Base-by-base conservation (phyloP, 2,329 filamentous ascomycete genomes). In the Sclerotinia nivalis region DNA sequence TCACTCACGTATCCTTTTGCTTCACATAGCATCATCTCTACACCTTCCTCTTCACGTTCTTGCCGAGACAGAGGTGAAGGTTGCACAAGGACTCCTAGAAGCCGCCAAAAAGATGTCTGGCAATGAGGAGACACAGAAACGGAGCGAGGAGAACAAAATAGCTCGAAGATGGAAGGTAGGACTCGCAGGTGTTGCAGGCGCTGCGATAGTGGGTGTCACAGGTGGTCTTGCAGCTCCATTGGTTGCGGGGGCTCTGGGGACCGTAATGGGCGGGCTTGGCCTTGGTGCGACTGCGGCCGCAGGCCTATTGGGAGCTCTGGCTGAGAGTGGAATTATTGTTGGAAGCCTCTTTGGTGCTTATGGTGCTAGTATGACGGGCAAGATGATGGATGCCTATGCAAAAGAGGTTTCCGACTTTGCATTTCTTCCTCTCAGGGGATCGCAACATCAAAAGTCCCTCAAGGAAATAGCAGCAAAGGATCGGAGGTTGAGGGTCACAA, bases 311-410 rank as follows among this genome's bases (percentile, higher is more conserved):
- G 95, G 94, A 15, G 86, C 89, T 25, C 84, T 97, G 76, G 91
- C 93, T 2, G 90, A 94, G 50, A 96, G 91, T 72, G 88, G 90
- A 7, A 86, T 96, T 22, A 83, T 93, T 55, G 90, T 97, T 43
- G 95, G 94, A 22, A 88, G 91, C 50, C 82, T 98, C 52, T 97
- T 98, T 77, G 96, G 96, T 12, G 92, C 96, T n/a, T 97, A 96
- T 77, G 92, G 92, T 56, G 89, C 90, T 1, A 88, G 90, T 49
- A 94, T 97, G 85, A 92, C 91, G 0, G 88, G 89, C 66, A 90
- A 93, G 78, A 93, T 94, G 84, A 91, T 97, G 85, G 93, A 97
- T 73, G 85, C 90, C n/a, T 97, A 96, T 78, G 87, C 91, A 15
- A 89, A 89, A 74, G 93, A 97, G 73, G 90, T 98, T 22, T 89